Evolutionary conservation across 208 protist species (phyloP).

Genomic region (Crithidia fasciculata): DNA sequence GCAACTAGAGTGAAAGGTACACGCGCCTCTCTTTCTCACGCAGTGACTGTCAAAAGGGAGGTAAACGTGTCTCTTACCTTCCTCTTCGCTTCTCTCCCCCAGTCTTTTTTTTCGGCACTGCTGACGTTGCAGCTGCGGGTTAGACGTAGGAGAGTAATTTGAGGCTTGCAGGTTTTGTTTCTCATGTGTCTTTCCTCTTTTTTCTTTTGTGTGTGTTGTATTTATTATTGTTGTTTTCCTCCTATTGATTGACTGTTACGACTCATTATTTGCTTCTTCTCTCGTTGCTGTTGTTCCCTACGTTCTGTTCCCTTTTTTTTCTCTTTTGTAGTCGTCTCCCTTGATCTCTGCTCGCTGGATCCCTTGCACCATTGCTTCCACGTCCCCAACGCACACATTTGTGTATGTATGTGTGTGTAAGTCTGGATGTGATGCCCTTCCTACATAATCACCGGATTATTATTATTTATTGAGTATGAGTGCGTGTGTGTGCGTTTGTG

Average conservation of each 20-base stretch:
- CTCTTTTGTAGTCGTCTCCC: background rate
- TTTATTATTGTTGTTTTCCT: background rate
- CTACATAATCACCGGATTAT: background rate
- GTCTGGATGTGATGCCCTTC: too few relatives aligned
- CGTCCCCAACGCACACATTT: too few relatives aligned
- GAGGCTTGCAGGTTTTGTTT: background rate
- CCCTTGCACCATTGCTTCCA: too few relatives aligned
- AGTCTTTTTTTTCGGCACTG: too few relatives aligned
- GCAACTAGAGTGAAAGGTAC: background rate
- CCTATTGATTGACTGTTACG: background rate
- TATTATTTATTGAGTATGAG: background rate
- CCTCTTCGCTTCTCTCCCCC: background rate
- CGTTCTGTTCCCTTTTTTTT: background rate
- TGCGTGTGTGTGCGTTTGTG: background rate
- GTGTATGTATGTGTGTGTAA: too few relatives aligned
- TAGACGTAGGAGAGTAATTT: too few relatives aligned
- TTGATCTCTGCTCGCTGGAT: background rate
- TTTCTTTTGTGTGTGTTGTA: slow-evolving; percentile 10
- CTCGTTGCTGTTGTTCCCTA: background rate
- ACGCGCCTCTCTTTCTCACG: background rate
- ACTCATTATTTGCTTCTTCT: background rate
- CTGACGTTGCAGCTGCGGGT: too few relatives aligned
- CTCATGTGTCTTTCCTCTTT: slow-evolving; percentile 12
- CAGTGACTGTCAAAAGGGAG: too few relatives aligned
- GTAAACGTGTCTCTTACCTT: too few relatives aligned